A percentile compares a stretch with the other conserved stretches of the same genome.
These are phyloP conservation scores for Diaporthe sp. DNA, from an alignment of 2,329 filamentous ascomycete species.

Conservation along the genomic window DNA sequence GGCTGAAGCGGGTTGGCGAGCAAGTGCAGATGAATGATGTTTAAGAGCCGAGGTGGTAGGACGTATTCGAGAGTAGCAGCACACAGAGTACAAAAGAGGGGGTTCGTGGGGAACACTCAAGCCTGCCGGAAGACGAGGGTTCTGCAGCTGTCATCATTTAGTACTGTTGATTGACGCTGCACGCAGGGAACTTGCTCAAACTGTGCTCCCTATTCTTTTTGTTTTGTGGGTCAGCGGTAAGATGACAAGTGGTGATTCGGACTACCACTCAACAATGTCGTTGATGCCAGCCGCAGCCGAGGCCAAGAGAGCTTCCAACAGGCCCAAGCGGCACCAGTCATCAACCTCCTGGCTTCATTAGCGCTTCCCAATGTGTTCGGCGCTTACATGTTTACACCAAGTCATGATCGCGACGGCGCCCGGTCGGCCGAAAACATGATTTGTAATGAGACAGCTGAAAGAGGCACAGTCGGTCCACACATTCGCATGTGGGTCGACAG, in stretches of 20 bases:
- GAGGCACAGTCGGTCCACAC: neutral
- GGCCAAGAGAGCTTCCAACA: neutral
- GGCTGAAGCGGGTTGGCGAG: neutral
- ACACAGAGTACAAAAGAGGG: neutral
- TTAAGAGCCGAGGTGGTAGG: neutral
- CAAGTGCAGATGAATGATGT: neutral
- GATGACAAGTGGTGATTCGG: neutral
- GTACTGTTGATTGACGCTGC: neutral
- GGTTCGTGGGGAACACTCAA: neutral
- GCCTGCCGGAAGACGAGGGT: neutral
- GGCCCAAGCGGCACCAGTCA: neutral
- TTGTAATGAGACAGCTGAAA: neutral
- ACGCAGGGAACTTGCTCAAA: neutral
- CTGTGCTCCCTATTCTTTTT: neutral
- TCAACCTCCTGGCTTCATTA: neutral
- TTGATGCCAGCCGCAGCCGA: too few species aligned
- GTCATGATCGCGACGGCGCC: neutral
- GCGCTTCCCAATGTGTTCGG: neutral
- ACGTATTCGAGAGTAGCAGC: neutral
- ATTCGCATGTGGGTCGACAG: neutral
- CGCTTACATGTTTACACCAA: neutral
- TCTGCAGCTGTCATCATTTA: constrained; percentile 19
- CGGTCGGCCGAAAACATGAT: neutral
- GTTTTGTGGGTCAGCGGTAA: neutral
- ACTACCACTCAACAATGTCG: neutral